Percentiles rank a stretch among this genome's conserved stretches.
These are phyloP conservation scores for Pholiota molesta DNA, from an alignment of 768 basidiomycete species.

Conservation along the genomic window DNA sequence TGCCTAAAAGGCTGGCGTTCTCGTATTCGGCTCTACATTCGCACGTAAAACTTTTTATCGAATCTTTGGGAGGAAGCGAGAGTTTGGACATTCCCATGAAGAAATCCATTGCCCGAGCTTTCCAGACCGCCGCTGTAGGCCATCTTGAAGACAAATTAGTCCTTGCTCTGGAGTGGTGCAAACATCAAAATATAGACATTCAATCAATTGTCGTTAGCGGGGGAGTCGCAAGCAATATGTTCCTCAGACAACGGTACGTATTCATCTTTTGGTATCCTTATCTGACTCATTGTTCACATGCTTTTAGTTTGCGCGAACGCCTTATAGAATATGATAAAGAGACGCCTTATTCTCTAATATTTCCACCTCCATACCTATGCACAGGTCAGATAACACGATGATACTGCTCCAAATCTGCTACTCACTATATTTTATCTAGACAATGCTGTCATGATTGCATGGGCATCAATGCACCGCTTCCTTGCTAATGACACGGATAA, in stretches of 20 bases:
- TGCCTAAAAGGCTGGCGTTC: conserved; percentile 62
- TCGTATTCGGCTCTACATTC: conserved; percentile 84
- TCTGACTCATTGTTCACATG: background rate
- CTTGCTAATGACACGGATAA: conserved; percentile 60
- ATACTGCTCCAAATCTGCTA: background rate
- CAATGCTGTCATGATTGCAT: conserved; percentile 97
- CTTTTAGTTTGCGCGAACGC: conserved; percentile 32
- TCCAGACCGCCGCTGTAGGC: conserved; percentile 69
- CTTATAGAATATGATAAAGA: conserved; percentile 26
- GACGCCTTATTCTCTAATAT: conserved; percentile 50
- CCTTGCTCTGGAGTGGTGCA: conserved; percentile 52
- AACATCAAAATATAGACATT: conserved; percentile 43
- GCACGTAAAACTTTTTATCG: conserved; percentile 61
- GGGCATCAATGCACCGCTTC: conserved; percentile 87
- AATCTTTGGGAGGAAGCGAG: conserved; percentile 41
- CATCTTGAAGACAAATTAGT: conserved; percentile 79
- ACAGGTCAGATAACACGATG: conserved; percentile 60
- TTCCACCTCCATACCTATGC: conserved; percentile 80
- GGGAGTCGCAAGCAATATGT: conserved; percentile 88
- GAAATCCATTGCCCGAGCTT: conserved; percentile 63
- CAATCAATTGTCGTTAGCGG: conserved; percentile 81
- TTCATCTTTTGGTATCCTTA: background rate
- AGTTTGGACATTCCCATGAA: conserved; percentile 40
- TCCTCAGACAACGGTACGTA: conserved; percentile 64
- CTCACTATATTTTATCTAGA: conserved; percentile 47